Conservation (phyloP, 2,329 filamentous ascomycete genomes). For the Aotearoamyces nothofagi region DNA sequence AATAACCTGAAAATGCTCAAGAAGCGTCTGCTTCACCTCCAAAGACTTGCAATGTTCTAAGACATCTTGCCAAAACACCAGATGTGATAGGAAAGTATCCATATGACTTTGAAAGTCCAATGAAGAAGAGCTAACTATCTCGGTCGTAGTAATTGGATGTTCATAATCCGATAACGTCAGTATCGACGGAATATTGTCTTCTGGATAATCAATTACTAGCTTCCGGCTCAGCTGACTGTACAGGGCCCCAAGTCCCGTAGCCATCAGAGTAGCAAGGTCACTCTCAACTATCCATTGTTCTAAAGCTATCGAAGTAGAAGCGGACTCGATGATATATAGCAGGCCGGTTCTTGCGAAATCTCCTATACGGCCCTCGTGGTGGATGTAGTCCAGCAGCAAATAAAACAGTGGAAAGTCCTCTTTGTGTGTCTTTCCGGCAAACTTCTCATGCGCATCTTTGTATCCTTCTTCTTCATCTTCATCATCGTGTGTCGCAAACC, state of each 20-base stretch:
- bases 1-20: conserved; percentile 94
- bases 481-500: conserved; percentile 59
- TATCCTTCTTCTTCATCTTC: conserved; percentile 18
- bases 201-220: conserved; percentile 64
- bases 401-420: conserved; percentile 95
- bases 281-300: conserved; percentile 97
- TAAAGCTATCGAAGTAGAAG: conserved; percentile 64
- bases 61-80: conserved; percentile 97
- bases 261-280: conserved; percentile 93
- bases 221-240: conserved; percentile 58
- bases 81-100: conserved; percentile 84
- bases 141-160: conserved; percentile 51
- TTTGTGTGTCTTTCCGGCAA: conserved; percentile 73
- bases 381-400: conserved; percentile 88
- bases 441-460: conserved; percentile 43
- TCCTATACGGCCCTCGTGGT: conserved; percentile 84
- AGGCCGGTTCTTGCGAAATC: conserved; percentile 92
- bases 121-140: conserved; percentile 61
- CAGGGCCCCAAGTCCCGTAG: conserved; percentile 74
- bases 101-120: conserved; percentile 72
- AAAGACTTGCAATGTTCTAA: conserved; percentile 86
- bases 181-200: conserved; percentile 64
- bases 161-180: conserved; percentile 81
- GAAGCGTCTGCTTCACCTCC: conserved; percentile 80
- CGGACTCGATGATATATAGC: conserved; percentile 89